Evolutionary conservation across 2,329 filamentous ascomycete species (phyloP), one percentile per base, ranked within the genome.

Genomic region (Juglanconis juglandina): DNA sequence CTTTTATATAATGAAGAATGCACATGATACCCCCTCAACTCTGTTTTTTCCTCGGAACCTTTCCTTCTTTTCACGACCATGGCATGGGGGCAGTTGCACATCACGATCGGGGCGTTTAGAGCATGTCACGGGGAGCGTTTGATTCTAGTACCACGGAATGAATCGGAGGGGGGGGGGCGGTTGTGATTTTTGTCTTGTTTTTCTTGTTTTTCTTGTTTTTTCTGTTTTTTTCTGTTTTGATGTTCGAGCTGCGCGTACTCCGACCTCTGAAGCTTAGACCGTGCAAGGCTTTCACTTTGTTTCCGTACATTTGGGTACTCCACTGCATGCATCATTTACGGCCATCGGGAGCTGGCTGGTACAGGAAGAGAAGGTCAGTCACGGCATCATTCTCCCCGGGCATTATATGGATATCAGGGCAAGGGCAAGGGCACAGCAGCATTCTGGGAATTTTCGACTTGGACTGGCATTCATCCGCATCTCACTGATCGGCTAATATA

Each of bases 1-100:
- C 13, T 39, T 56, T 59, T 59, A 62, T 60, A 48, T 60, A 55
- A 59, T 58, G 51, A 53, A 54, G 41, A 56, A 48, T 47, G 54
- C 53, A 56, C 56, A 60, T 60, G 60, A 62, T 62, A 62, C 60
- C 60, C 60, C 56, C 48, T 41, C 30, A 48, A 41, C 13, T 24
- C 14, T 30, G n/a, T 11, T 24, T 34, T 32, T 3, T 46, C n/a
- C 10, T 14, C 11, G 46, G 39, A 54, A 32, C 34, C 37, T 32
- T 41, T 35, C 37, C 35, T 39, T 30, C 2, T 37, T 7, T 39
- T 42, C 39, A 42, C 39, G 39, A 42, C 11, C 39, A 42, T 39
- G 32, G 30, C 51, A 42, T 33, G 24, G 32, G 11, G n/a, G 37
- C 34, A 24, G 49, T 14, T 24, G 39, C 39, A 9, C 30, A 39